phyloP scores from a whole-genome alignment of 805 yeast species.

The Ogataea corticis region DNA sequence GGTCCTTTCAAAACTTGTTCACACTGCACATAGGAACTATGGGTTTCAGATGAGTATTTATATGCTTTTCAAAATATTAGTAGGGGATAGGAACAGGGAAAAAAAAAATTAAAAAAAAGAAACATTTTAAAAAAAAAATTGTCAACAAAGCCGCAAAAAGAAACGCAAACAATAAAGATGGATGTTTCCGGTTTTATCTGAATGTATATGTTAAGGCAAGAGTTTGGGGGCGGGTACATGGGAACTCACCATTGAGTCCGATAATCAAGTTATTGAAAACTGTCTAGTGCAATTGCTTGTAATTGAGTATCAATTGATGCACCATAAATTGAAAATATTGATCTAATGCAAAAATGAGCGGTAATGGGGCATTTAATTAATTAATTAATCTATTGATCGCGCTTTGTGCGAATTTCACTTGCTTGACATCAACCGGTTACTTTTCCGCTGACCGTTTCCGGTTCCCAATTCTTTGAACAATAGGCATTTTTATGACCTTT shows the following conservation, averaged over 20 bases:
- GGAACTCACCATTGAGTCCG: neutral
- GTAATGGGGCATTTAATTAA: constrained; percentile 5
- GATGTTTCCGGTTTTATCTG: constrained; percentile 3
- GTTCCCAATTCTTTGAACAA: constrained; percentile 1
- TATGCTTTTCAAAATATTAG: constrained; percentile 8
- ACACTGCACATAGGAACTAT: neutral
- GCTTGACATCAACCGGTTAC: constrained; percentile 4
- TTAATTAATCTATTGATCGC: constrained; percentile 2
- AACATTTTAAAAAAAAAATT: constrained; percentile 3
- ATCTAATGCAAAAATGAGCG: neutral
- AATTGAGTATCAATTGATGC: neutral
- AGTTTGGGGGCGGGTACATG: neutral
- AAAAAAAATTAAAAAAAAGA: constrained; percentile 15
- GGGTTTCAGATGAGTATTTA: constrained; percentile 15
- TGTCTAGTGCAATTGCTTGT: no score
- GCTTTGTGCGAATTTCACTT: constrained; percentile 1
- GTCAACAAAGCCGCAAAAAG: constrained; percentile 10
- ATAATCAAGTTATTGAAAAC: no score
- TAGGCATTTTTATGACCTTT: constrained; percentile 3
- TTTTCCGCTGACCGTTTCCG: neutral
- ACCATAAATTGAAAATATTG: neutral
- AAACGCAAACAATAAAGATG: constrained; percentile 10
- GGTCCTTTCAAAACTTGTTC: neutral
- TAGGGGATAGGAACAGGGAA: constrained; percentile 7
- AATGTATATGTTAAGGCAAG: neutral